Percentiles rank a stretch among this genome's conserved stretches.
These are phyloP conservation scores for Ophiostoma ips DNA, from an alignment of 2,329 filamentous ascomycete species.

Conservation along the genomic window DNA sequence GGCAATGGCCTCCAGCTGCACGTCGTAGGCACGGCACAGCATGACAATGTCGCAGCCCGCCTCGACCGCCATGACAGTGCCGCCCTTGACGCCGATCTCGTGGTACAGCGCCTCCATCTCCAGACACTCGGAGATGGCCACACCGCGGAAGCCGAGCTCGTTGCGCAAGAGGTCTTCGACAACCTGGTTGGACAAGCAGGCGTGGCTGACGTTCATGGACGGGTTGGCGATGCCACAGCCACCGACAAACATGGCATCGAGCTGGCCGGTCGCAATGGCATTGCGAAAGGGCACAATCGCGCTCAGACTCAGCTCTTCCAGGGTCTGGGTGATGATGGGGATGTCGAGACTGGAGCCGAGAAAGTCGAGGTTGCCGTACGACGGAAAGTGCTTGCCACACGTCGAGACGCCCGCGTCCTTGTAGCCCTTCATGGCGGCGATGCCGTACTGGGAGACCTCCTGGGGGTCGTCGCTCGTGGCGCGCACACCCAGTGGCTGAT, in stretches of 20 bases:
- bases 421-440: constrained; percentile 83
- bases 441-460: constrained; percentile 84
- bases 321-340: constrained; percentile 85
- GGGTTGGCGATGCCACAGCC: constrained; percentile 86
- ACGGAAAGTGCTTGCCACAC: constrained; percentile 92
- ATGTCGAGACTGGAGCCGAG: constrained; percentile 83
- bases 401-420: constrained; percentile 80
- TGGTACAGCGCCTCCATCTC: constrained; percentile 95
- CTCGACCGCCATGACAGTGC: constrained; percentile 94
- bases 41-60: constrained; percentile 88
- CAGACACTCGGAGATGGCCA: constrained; percentile 87
- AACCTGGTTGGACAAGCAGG: constrained; percentile 83
- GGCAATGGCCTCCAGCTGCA: constrained; percentile 83
- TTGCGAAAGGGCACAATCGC: constrained; percentile 85
- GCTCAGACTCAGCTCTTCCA: constrained; percentile 85
- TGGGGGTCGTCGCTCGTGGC: constrained; percentile 88
- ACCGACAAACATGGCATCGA: constrained; percentile 93
- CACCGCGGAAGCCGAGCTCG: constrained; percentile 78
- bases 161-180: constrained; percentile 81
- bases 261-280: constrained; percentile 63
- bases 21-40: constrained; percentile 73
- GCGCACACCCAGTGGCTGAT: constrained; percentile 79
- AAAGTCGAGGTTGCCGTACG: constrained; percentile 90
- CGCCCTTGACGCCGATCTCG: constrained; percentile 92
- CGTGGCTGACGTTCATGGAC: constrained; percentile 89